Evolutionary conservation across 2,329 filamentous ascomycete genomes (phyloP), one percentile per base, ranked within the genome.

Genomic region (Aaosphaeria arxii): DNA sequence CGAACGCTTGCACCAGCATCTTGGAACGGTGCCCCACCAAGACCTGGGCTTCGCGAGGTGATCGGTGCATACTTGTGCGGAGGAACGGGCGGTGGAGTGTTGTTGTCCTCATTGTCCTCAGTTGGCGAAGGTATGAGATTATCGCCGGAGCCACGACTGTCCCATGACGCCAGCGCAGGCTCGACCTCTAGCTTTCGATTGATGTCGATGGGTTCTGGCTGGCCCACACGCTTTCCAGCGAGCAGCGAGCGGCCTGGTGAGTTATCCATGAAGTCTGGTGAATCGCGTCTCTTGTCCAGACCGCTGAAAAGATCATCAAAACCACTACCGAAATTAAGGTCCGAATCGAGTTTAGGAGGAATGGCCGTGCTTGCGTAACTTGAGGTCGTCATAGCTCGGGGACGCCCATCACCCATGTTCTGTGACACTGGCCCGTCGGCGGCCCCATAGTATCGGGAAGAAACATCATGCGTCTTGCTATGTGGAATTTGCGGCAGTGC

Each of bases 221-320:
- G 66, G 56, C 65, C 65, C 48, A 58, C 58, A 32, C 66, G 66
- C 57, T 66, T 67, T 45, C 63, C 62, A 43, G 56, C 59, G 50
- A 69, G 59, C 31, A 70, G 58, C 43, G 67, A 69, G 31, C 64
- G 64, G 30, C 64, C 67, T 7, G 30, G 46, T 6, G 11, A n/a
- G n/a, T 32, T 35, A 24, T 63, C 59, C 42, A 48, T 51, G 31
- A 57, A 47, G 31, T 66, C 62, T 46, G 63, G 63, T 30, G 65
- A 64, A n/a, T 58, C 47, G 45, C 62, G 64, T 32, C 60, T 43
- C 11, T n/a, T 59, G 43, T 62, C 59, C 11, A 68, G 29, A 17
- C 63, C 62, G 43, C 52, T 61, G 61, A 82, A 81, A 72, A 82
- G 77, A 56, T 75, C 75, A 6, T 73, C 75, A 51, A 81, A 80